Base-by-base conservation (phyloP, 768 basidiomycete genomes). In the Pholiota molesta region DNA sequence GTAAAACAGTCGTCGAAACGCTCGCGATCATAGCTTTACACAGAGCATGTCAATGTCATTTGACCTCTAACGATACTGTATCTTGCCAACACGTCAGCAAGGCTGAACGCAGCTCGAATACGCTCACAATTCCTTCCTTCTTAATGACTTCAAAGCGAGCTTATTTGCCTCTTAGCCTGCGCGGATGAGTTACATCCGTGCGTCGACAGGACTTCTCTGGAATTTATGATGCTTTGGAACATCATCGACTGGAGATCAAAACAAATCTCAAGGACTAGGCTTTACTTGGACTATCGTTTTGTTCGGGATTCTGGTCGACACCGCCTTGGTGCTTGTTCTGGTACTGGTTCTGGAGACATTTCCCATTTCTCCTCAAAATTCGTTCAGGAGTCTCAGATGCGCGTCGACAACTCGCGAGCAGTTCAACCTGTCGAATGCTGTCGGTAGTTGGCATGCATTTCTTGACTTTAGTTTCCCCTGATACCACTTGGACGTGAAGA, bases 151-250 rank as follows among this genome's bases (percentile, higher is more conserved):
- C 57, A 42, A 33, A 44, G 51, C 47, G 60, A 61, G 51, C 52
- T 31, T 64, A 42, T 52, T 61, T 63, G 66, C 57, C 52, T 55
- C 61, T 61, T 57, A 61, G 61, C 52, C 56, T 65, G 55, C 61
- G 66, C 66, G 66, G 66, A 67, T 61, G 52, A 65, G 63, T 59
- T 57, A 60, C 63, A 62, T 60, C 59, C 52, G 40, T 45, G 29
- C 37, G 31, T 23, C 58, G 52, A 52, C 39, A 23, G 52, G 52
- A 28, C 47, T 51, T 51, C 47, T 51, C 21, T 58, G 26, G 47
- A 58, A 58, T 26, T 45, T 39, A 40, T 39, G 55, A 51, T 17
- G 51, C 11, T 37, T n/a, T 58, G 47, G 37, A 31, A 42, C 35
- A 58, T 29, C 29, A 35, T 49, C 7, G 5, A 23, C 29, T 47